Conservation (phyloP, 805 yeast genomes). For the Zygosaccharomyces pseudorouxii region DNA sequence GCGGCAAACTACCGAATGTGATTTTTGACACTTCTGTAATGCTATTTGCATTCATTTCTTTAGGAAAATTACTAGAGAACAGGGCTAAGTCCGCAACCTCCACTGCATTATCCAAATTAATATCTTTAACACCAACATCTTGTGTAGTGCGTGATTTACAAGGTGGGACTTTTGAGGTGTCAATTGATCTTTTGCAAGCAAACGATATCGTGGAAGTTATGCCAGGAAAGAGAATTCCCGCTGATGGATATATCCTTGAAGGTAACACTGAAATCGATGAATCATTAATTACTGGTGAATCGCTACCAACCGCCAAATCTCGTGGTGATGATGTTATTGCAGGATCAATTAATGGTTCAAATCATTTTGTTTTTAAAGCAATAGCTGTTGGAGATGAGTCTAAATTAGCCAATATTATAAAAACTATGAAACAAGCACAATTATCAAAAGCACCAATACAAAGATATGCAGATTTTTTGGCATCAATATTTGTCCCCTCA, state of each 20-base stretch:
- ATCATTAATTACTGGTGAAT: slow-evolving; percentile 88
- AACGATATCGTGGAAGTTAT: slow-evolving; percentile 71
- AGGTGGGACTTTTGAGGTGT: slow-evolving; percentile 37
- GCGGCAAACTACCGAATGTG: slow-evolving; percentile 52
- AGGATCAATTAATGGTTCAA: slow-evolving; percentile 84
- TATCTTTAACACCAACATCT: slow-evolving; percentile 73
- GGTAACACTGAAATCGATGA: slow-evolving; percentile 88
- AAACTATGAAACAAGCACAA: slow-evolving; percentile 85
- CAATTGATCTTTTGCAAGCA: slow-evolving; percentile 71
- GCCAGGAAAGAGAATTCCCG: slow-evolving; percentile 87
- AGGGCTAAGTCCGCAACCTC: slow-evolving; percentile 93
- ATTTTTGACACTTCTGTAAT: slow-evolving; percentile 84
- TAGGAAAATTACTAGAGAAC: slow-evolving; percentile 90
- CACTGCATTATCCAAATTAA: slow-evolving; percentile 72
- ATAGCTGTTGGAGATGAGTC: slow-evolving; percentile 76
- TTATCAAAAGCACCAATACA: slow-evolving; percentile 86
- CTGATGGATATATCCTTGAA: slow-evolving; percentile 76
- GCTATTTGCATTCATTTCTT: slow-evolving; percentile 75
- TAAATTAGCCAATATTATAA: slow-evolving; percentile 80
- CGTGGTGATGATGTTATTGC: slow-evolving; percentile 69
- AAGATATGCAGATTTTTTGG: slow-evolving; percentile 76
- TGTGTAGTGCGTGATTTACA: slow-evolving; percentile 58
- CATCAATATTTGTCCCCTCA: slow-evolving; percentile 78
- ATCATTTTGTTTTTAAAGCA: slow-evolving; percentile 64
- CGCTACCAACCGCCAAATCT: slow-evolving; percentile 63